Conservation (phyloP, 495 filamentous ascomycete genomes). For the Podospora pseudocomata region DNA sequence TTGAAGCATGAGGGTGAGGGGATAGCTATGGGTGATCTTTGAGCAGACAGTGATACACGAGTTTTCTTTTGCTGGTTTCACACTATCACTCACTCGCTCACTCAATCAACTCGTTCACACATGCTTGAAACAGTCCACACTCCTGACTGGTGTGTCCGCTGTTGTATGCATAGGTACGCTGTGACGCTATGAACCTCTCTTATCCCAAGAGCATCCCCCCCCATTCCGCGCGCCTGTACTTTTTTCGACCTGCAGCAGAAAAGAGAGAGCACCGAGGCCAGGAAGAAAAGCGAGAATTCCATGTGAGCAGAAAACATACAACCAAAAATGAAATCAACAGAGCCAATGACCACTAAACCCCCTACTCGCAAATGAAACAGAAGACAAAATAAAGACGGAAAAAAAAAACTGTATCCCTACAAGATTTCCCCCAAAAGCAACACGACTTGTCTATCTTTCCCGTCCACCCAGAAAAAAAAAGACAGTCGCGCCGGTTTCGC, state of each 20-base stretch:
- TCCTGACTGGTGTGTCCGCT: neutral
- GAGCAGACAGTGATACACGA: neutral
- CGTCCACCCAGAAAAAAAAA: neutral
- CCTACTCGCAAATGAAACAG: slow-evolving; percentile 7
- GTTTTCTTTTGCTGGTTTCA: neutral
- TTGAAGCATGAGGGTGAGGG: slow-evolving; percentile 3
- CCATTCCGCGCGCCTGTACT: neutral
- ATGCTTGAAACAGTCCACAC: neutral
- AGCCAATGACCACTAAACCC: neutral
- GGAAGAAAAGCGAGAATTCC: neutral
- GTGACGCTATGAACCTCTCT: neutral
- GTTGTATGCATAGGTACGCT: neutral
- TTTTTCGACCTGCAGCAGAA: neutral
- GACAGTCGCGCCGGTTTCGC: neutral
- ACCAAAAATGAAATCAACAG: neutral
- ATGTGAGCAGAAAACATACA: neutral
- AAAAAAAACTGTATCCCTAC: slow-evolving; percentile 22
- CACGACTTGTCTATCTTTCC: neutral
- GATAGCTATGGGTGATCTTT: slow-evolving; percentile 13
- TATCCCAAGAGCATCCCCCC: neutral
- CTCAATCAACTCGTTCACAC: neutral
- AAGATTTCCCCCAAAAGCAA: slow-evolving; percentile 16
- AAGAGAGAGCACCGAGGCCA: neutral
- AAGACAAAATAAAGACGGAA: slow-evolving; percentile 5
- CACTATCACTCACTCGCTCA: neutral